These are phyloP conservation scores for Seminavis robusta DNA, from an alignment of 108 stramenopile species.

Conservation along the genomic window DNA sequence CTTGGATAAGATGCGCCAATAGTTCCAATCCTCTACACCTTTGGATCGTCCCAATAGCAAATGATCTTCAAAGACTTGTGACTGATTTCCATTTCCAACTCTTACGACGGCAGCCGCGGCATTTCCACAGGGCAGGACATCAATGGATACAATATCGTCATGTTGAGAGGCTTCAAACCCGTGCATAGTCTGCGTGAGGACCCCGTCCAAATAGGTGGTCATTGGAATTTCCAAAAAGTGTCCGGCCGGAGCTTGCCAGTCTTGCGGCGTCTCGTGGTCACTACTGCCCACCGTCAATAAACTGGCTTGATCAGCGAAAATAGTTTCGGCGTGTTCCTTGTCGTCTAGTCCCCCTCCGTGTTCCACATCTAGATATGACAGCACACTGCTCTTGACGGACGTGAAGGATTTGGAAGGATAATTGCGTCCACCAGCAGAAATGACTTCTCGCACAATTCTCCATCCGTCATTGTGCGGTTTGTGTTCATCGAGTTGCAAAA, in stretches of 20 bases:
- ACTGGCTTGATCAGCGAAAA: slow-evolving; percentile 13
- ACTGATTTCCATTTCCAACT: slow-evolving; percentile 25
- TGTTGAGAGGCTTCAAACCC: neutral
- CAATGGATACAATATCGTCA: slow-evolving; percentile 18
- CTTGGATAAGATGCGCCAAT: slow-evolving; percentile 25
- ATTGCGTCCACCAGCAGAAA: neutral
- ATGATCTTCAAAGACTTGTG: slow-evolving; percentile 20
- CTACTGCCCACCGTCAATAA: slow-evolving; percentile 17
- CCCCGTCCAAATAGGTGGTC: slow-evolving; percentile 16
- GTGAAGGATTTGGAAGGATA: neutral
- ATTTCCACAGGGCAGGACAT: neutral
- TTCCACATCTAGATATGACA: slow-evolving; percentile 18
- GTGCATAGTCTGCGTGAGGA: slow-evolving; percentile 14
- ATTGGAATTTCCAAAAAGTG: slow-evolving; percentile 19
- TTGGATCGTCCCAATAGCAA: slow-evolving; percentile 13
- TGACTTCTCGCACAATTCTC: slow-evolving; percentile 23
- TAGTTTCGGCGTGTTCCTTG: slow-evolving; percentile 5
- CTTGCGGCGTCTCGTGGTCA: slow-evolving; percentile 1
- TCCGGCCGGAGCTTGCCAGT: slow-evolving; percentile 27
- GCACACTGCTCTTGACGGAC: neutral
- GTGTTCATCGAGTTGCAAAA: slow-evolving; percentile 11
- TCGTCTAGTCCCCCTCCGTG: slow-evolving; percentile 20
- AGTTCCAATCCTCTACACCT: neutral
- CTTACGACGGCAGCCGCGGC: slow-evolving; percentile 19
- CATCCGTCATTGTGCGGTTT: slow-evolving; percentile 22